Conservation (phyloP, 2,329 filamentous ascomycete genomes). For the Epichloe elymi region DNA sequence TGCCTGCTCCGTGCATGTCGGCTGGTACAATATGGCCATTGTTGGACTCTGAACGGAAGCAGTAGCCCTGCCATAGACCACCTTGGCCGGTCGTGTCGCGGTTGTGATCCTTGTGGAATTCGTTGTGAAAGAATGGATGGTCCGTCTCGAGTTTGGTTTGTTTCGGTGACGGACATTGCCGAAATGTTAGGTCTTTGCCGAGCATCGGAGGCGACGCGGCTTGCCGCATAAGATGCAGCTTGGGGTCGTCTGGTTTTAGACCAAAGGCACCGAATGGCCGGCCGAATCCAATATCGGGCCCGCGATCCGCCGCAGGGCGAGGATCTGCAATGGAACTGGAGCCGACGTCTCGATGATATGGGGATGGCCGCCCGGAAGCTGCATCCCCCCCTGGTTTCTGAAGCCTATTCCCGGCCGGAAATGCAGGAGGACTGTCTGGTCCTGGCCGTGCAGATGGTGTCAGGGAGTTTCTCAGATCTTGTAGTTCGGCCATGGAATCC, state of each 20-base stretch:
- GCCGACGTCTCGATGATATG: slow-evolving; percentile 7
- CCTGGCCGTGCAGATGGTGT: slow-evolving; percentile 13
- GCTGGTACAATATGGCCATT: slow-evolving; percentile 26
- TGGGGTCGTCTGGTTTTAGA: slow-evolving; percentile 24
- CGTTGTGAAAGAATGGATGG: slow-evolving; percentile 42
- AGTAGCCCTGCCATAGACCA: slow-evolving; percentile 70
- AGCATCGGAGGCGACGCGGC: slow-evolving; percentile 72
- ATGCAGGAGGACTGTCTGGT: slow-evolving; percentile 5
- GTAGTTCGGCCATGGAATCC: slow-evolving; percentile 15
- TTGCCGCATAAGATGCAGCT: slow-evolving; percentile 34
- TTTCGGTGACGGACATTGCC: slow-evolving; percentile 70
- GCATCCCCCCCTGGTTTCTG: neutral
- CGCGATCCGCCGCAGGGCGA: slow-evolving; percentile 2
- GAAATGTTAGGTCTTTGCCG: slow-evolving; percentile 67
- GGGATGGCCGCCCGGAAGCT: neutral
- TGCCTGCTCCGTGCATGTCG: slow-evolving; percentile 30
- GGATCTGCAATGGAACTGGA: neutral
- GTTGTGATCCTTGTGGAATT: slow-evolving; percentile 32
- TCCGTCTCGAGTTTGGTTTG: slow-evolving; percentile 73
- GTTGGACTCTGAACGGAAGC: slow-evolving; percentile 30
- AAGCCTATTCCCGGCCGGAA: slow-evolving; percentile 2
- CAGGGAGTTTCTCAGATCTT: slow-evolving; percentile 11
- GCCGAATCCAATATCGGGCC: slow-evolving; percentile 18
- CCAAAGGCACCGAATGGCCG: slow-evolving; percentile 31
- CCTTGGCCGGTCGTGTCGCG: slow-evolving; percentile 43